Percentiles rank a stretch among this genome's conserved stretches.
These are phyloP conservation scores for Claviceps pazoutovae DNA, from an alignment of 2,329 filamentous ascomycete genomes.

Conservation along the genomic window DNA sequence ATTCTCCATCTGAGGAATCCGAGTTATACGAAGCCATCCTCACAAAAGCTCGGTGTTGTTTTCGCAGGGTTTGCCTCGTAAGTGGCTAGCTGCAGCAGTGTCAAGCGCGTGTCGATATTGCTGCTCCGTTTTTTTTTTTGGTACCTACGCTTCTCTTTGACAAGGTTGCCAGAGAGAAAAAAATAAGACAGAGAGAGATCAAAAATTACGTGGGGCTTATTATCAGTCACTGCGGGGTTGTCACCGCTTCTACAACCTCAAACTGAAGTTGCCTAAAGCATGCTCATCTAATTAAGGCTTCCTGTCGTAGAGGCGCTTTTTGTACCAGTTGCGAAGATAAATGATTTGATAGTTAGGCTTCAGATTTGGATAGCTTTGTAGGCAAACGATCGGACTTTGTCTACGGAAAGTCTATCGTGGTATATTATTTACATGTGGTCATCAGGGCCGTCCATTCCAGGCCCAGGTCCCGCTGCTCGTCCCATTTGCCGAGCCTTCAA, in stretches of 20 bases:
- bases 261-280: neutral
- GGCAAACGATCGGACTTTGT: neutral
- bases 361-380: neutral
- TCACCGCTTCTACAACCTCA: neutral
- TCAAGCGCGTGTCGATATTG: conserved; percentile 21
- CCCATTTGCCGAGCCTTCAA: conserved; percentile 96
- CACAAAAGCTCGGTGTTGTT: neutral
- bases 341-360: neutral
- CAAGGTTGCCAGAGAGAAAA: neutral
- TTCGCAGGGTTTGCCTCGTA: neutral
- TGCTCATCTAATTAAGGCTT: neutral
- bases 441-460: conserved; percentile 49
- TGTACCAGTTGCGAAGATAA: neutral
- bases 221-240: neutral
- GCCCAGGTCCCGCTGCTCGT: conserved; percentile 45
- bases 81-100: conserved; percentile 18
- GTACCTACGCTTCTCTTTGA: neutral
- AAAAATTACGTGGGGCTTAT: neutral
- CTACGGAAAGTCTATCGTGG: conserved; percentile 3
- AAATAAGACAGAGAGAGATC: neutral
- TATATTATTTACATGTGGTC: conserved; percentile 33
- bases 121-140: neutral
- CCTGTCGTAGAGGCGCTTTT: neutral
- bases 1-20: conserved; percentile 62
- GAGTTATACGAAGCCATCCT: conserved; percentile 65